These are phyloP conservation scores for Penicillium sclerotigenum DNA, from an alignment of 2,329 filamentous ascomycete genomes.

Conservation along the genomic window DNA sequence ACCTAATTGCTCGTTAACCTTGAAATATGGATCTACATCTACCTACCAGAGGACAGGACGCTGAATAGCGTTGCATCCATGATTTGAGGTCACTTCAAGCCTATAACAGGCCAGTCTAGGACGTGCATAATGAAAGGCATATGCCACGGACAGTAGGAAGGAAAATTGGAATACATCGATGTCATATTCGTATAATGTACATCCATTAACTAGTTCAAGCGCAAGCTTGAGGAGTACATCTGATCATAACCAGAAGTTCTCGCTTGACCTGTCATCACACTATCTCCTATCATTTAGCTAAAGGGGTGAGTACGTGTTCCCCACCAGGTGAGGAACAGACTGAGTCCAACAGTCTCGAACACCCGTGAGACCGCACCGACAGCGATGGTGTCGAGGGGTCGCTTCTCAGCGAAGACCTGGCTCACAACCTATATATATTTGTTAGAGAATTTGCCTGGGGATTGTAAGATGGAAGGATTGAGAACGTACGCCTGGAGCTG, in stretches of 20 bases:
- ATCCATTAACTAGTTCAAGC: neutral
- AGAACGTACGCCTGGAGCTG: slow-evolving; percentile 74
- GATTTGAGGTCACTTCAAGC: neutral
- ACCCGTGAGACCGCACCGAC: slow-evolving; percentile 80
- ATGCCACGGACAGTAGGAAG: neutral
- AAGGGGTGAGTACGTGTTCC: slow-evolving; percentile 93
- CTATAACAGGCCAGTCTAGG: neutral
- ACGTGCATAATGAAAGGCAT: too few relatives aligned
- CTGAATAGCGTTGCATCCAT: neutral
- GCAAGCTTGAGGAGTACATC: neutral
- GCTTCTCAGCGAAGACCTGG: slow-evolving; percentile 86
- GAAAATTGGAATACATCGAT: neutral
- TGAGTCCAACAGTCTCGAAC: slow-evolving; percentile 89
- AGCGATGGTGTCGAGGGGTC: slow-evolving; percentile 83
- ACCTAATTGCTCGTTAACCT: neutral
- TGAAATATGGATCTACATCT: neutral
- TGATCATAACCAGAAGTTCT: slow-evolving; percentile 12
- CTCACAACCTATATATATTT: slow-evolving; percentile 65
- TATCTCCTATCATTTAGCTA: slow-evolving; percentile 54
- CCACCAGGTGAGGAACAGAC: slow-evolving; percentile 94
- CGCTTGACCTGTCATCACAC: neutral
- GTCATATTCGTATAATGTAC: slow-evolving; percentile 9
- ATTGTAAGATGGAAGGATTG: neutral
- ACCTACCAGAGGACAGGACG: neutral
- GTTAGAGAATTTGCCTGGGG: slow-evolving; percentile 6